Base-by-base conservation (phyloP, 768 basidiomycete genomes). In the Pulveroboletus sp. region DNA sequence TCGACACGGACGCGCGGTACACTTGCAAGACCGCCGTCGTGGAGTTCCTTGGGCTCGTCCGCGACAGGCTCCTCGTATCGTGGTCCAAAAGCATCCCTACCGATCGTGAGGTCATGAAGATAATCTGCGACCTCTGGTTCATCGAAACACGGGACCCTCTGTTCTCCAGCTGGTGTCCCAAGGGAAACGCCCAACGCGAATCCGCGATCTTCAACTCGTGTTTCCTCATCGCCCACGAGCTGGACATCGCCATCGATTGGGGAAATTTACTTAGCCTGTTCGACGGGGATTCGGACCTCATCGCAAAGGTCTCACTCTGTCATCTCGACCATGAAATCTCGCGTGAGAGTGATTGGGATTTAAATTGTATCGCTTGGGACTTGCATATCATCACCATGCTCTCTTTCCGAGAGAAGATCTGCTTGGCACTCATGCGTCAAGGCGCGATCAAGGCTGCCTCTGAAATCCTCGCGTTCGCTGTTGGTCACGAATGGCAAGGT, bases 51-150 rank as follows among this genome's bases (percentile, higher is more conserved):
- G 64, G 64, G 2, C 47, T 68, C 39, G 32, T 62, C 26, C 60
- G 59, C 2, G 58, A 67, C 46, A 46, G 61, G 30, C 39, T 57
- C 26, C 55, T 66, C 32, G n/a, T 58, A n/a, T 15, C 51, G 40
- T 67, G 65, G 66, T 63, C 61, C n/a, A 60, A 48, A 40, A 35
- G 33, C n/a, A 52, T 65, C 24, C 39, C 60, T 9, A 17, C 49
- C 0, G 66, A 68, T 40, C 59, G 54, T n/a, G 59, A 57, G 43
- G 26, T 67, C 40, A 63, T 68, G 61, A 50, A 45, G 32, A 43
- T 66, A 55, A 63, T 66, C 47, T 63, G 59, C 46, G 47, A 59
- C 27, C 59, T 66, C 14, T 66, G 63, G 64, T 58, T 57, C 43
- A 57, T 66, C 26, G 66, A 66, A 48, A 50, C 59, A 4, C 27